Evolutionary conservation across 176 grass and related monocot species (phyloP).

Genomic region (Cocos nucifera): DNA sequence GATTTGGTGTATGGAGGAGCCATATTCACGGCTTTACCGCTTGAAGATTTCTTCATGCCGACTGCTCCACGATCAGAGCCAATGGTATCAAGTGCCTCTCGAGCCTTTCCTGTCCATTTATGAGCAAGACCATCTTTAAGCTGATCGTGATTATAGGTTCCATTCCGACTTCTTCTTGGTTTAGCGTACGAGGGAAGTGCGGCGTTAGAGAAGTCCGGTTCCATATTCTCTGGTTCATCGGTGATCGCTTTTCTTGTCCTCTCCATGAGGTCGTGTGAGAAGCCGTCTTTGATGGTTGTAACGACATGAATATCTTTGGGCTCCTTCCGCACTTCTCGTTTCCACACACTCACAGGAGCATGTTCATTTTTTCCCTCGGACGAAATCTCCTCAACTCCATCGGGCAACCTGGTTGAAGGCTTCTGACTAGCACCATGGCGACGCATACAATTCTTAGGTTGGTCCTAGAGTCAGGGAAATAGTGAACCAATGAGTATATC

Average conservation of each 20-base stretch:
- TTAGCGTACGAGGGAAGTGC: slow-evolving; percentile 18
- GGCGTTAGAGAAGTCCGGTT: slow-evolving; percentile 8
- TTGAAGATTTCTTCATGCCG: slow-evolving; percentile 23
- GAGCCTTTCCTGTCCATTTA: slow-evolving; percentile 20
- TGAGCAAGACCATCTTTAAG: slow-evolving; percentile 18
- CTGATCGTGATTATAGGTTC: too few species aligned
- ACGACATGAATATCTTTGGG: slow-evolving; percentile 74
- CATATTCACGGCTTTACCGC: slow-evolving; percentile 42
- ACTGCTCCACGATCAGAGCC: slow-evolving; percentile 16
- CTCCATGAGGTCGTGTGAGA: slow-evolving; percentile 2
- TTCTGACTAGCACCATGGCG: slow-evolving; percentile 6
- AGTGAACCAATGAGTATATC: background rate
- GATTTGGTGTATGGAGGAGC: slow-evolving; percentile 58
- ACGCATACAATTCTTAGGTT: slow-evolving; percentile 1
- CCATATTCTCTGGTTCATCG: slow-evolving; percentile 32
- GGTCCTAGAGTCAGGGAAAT: slow-evolving; percentile 15
- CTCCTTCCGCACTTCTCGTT: slow-evolving; percentile 38
- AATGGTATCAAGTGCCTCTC: slow-evolving; percentile 38
- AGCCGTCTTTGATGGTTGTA: slow-evolving; percentile 28
- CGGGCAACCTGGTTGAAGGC: slow-evolving; percentile 6
- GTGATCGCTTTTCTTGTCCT: slow-evolving; percentile 28
- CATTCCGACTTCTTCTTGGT: slow-evolving; percentile 13
- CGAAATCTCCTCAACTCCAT: slow-evolving; percentile 3
- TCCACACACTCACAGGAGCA: slow-evolving; percentile 17
- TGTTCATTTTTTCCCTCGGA: slow-evolving; percentile 21